Percentiles rank a stretch among this genome's conserved stretches.
Conservation (phyloP, 1,139 yeast species). For the Nakaseomyces bracarensis region DNA sequence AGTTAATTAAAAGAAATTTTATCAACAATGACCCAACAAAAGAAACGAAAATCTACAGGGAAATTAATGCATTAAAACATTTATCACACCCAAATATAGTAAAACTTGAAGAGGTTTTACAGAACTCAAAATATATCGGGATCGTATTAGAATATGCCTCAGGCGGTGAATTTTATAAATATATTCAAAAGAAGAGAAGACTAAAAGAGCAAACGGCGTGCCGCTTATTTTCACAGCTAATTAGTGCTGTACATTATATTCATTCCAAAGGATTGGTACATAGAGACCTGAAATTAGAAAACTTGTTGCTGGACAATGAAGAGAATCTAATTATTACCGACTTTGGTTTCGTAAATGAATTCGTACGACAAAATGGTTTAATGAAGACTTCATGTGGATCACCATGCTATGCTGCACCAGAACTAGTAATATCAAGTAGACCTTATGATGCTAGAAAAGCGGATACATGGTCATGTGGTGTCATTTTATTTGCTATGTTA, state of each 20-base stretch:
- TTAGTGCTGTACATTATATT: constrained; percentile 86
- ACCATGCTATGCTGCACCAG: constrained; percentile 98
- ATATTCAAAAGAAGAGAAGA: constrained; percentile 77
- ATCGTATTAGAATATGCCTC: constrained; percentile 93
- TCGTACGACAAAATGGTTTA: constrained; percentile 58
- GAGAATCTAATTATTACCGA: constrained; percentile 70
- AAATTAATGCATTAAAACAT: constrained; percentile 79
- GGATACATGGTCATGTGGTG: constrained; percentile 96
- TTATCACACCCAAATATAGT: constrained; percentile 92
- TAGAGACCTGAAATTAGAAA: constrained; percentile 68
- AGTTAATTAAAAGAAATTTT: constrained; percentile 77
- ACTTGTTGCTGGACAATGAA: constrained; percentile 54
- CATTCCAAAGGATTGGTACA: constrained; percentile 63
- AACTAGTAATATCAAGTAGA: constrained; percentile 73
- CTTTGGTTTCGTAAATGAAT: constrained; percentile 87
- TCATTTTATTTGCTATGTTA: constrained; percentile 92
- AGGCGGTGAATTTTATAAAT: constrained; percentile 94
- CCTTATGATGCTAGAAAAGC: constrained; percentile 90
- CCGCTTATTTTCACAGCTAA: constrained; percentile 82
- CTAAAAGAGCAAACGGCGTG: constrained; percentile 83
- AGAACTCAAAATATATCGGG: constrained; percentile 90
- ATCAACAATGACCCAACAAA: constrained; percentile 75
- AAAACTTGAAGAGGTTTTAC: constrained; percentile 82
- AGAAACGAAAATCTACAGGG: constrained; percentile 84
- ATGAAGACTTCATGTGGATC: constrained; percentile 98